A percentile compares a stretch with the other conserved stretches of the same genome.
phyloP scores from a whole-genome alignment of 106 monocot genomes.

The Ottelia alismoides region DNA sequence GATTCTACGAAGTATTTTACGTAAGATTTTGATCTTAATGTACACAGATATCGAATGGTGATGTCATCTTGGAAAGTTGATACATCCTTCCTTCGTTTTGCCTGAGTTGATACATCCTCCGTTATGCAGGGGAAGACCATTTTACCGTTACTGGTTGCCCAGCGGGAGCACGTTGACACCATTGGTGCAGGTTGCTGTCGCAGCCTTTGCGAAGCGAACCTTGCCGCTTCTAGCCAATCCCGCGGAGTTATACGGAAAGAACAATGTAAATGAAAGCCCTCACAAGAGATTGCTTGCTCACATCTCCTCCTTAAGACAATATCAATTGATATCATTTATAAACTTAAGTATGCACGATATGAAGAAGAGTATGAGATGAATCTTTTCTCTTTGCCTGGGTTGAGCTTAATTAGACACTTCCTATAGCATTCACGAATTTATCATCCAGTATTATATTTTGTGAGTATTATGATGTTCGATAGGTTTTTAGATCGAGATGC shows the following conservation, averaged over 20 bases:
- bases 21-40: no score
- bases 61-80: no score
- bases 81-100: no score
- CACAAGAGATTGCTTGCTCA: conserved; percentile 38
- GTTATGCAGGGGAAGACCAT: no score
- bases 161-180: conserved; percentile 61
- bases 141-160: no score
- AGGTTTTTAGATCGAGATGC: conserved; percentile 59
- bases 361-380: neutral
- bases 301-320: conserved; percentile 40
- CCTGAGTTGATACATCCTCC: no score
- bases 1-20: no score
- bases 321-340: neutral
- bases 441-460: neutral
- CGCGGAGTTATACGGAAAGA: conserved; percentile 33
- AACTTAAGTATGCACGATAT: neutral
- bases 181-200: conserved; percentile 32
- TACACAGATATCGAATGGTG: no score
- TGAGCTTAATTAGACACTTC: no score
- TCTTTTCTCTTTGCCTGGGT: neutral
- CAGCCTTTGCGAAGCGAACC: conserved; percentile 39
- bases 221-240: conserved; percentile 25
- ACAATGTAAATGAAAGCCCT: conserved; percentile 2
- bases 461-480: conserved; percentile 27
- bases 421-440: no score